Base-by-base conservation (phyloP, 164 flowering plant species). In the Vitis vinifera region DNA sequence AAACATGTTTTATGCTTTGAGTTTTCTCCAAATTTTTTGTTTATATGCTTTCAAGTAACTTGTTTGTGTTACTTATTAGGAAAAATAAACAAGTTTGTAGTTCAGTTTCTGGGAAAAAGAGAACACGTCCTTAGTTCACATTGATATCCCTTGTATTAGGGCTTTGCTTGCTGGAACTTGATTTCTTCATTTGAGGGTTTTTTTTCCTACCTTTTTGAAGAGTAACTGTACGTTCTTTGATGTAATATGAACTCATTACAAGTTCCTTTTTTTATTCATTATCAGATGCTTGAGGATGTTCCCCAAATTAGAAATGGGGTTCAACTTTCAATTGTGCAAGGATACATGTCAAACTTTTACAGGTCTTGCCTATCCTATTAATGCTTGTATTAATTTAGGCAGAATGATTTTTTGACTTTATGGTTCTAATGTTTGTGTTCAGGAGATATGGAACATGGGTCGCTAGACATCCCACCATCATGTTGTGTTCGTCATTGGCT, bases 381-480 rank as follows among this genome's bases (percentile, higher is more conserved):
- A 5, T 61, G 50, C 44, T 48, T 67, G 31, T 27, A 14, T 62
- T 23, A 16, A 23, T 47, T 19, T 29, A 44, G 30, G n/a, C 19
- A 27, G 63, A 56, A 51, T 29, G 30, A 50, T 37, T 51, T 29
- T 62, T 44, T 75, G 55, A 68, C 61, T 19, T 59, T 66, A 17
- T 55, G 37, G 10, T 31, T 63, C n/a, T 44, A 23, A 55, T 11
- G 13, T 53, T 29, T 60, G 11, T 82, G 53, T 77, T 59, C 93
- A 96, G 99, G 95, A 80, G 76, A 78, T 93, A 96, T 80, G 99
- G 98, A 79, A 80, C 80, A 57, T 89, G 92, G 92, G 97, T 93
- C 73, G 98, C 96, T 66, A 85, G 95, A 73, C 75, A 93, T 77
- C 99, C 99, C 15, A 79, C 80, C 52, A 83, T 89, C 53, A 89